These are phyloP conservation scores for Ambrosiella cleistominuta DNA, from an alignment of 2,329 filamentous ascomycete genomes.

Conservation along the genomic window DNA sequence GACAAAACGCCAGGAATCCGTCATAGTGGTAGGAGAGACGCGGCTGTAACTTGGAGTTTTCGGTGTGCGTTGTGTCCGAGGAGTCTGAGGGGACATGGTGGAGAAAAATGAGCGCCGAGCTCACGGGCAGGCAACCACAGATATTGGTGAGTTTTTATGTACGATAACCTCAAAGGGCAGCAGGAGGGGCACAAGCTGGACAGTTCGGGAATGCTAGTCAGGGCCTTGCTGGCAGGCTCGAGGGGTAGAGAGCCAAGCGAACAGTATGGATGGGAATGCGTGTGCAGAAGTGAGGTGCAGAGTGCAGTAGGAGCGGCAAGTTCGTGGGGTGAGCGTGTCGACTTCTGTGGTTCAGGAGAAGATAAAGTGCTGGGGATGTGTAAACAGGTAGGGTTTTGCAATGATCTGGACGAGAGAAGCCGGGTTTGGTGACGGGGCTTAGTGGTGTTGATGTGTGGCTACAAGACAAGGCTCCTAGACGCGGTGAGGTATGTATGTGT, in stretches of 20 bases:
- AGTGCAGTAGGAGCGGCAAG: not conserved
- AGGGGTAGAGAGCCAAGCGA: not conserved
- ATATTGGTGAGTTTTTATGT: not conserved
- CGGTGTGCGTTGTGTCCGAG: constrained; percentile 1
- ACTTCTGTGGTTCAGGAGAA: not conserved
- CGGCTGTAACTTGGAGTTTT: constrained; percentile 1
- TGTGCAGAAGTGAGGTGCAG: not conserved
- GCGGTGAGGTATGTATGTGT: not conserved
- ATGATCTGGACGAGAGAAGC: not conserved
- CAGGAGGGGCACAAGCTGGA: not conserved
- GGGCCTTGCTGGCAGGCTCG: not conserved
- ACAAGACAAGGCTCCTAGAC: not conserved
- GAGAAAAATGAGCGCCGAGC: not conserved
- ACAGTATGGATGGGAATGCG: not conserved
- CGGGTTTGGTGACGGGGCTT: not conserved
- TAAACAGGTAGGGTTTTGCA: not conserved
- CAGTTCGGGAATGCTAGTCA: not conserved
- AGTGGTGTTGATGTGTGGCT: not conserved
- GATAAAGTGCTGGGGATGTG: not conserved
- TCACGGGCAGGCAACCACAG: not conserved
- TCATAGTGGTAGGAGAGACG: constrained; percentile 18
- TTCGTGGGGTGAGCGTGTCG: not conserved
- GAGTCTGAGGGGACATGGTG: not conserved
- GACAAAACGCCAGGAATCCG: constrained; percentile 43
- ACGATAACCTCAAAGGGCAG: not conserved